Conservation (phyloP, 2,329 filamentous ascomycete species). For the Claviceps citrina region DNA sequence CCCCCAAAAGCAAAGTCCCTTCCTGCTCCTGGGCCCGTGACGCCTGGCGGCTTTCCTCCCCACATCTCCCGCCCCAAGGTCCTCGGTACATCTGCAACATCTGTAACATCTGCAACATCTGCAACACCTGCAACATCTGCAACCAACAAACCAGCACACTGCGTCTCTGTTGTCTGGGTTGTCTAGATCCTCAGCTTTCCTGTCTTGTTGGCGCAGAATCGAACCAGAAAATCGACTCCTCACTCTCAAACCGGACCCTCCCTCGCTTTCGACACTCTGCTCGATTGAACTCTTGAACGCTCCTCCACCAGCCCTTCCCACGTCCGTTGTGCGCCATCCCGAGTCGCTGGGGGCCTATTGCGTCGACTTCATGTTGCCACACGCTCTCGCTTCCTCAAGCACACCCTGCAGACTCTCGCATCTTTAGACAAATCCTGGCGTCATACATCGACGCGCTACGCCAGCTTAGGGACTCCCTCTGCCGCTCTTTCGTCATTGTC, state of each 20-base stretch:
- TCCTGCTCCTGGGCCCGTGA: neutral
- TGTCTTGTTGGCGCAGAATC: neutral
- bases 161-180: neutral
- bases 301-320: neutral
- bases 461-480: neutral
- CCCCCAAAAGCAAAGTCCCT: neutral
- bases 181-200: too few relatives aligned
- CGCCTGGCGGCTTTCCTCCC: neutral
- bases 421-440: slow-evolving; percentile 1
- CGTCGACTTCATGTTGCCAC: slow-evolving; percentile 16
- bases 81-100: neutral
- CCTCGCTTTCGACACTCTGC: neutral
- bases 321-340: neutral
- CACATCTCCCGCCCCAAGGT: neutral
- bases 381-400: neutral
- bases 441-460: neutral
- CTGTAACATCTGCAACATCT: neutral
- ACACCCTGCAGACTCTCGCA: neutral
- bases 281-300: neutral
- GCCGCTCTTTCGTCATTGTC: slow-evolving; percentile 1
- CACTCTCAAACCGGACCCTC: neutral
- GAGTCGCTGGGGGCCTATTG: slow-evolving; percentile 1
- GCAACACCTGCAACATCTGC: neutral
- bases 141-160: neutral
- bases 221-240: neutral